phyloP scores from a whole-genome alignment of 2,329 filamentous ascomycete species.

The Ophiostoma sp. region DNA sequence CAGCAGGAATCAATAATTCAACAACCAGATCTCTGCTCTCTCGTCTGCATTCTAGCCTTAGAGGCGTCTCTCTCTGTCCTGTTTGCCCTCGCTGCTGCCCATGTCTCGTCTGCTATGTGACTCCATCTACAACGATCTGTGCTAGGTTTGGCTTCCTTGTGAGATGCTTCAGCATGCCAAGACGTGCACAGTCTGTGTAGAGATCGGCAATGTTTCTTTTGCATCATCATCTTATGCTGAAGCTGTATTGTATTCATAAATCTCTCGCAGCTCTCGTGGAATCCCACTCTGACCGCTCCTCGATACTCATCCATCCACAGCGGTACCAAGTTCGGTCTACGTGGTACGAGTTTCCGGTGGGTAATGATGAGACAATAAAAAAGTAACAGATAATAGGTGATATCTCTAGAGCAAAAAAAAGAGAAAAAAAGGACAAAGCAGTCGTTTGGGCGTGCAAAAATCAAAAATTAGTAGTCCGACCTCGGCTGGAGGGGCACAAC shows the following conservation, averaged over 20 bases:
- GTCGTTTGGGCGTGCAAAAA: background rate
- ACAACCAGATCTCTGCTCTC: background rate
- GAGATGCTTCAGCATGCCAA: constrained; percentile 11
- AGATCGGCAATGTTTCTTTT: background rate
- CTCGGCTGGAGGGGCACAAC: constrained; percentile 2
- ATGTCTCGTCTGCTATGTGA: background rate
- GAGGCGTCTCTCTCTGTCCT: background rate
- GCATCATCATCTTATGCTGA: background rate
- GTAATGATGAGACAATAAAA: background rate
- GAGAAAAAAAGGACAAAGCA: background rate
- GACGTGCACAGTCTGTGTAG: background rate
- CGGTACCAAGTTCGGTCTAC: background rate
- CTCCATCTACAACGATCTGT: background rate
- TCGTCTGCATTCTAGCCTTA: background rate
- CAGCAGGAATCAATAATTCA: background rate
- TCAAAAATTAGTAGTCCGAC: background rate
- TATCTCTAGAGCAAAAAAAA: background rate
- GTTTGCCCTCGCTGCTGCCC: background rate
- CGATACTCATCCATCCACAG: background rate
- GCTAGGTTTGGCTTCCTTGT: constrained; percentile 8
- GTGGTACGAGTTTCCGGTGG: background rate
- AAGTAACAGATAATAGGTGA: background rate
- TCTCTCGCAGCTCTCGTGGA: background rate
- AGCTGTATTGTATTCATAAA: background rate
- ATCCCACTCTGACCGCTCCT: background rate